A percentile compares a stretch with the other conserved stretches of the same genome.
These are phyloP conservation scores for Nothophaeocryptopus gaeumannii DNA, from an alignment of 2,329 filamentous ascomycete genomes.

Conservation along the genomic window DNA sequence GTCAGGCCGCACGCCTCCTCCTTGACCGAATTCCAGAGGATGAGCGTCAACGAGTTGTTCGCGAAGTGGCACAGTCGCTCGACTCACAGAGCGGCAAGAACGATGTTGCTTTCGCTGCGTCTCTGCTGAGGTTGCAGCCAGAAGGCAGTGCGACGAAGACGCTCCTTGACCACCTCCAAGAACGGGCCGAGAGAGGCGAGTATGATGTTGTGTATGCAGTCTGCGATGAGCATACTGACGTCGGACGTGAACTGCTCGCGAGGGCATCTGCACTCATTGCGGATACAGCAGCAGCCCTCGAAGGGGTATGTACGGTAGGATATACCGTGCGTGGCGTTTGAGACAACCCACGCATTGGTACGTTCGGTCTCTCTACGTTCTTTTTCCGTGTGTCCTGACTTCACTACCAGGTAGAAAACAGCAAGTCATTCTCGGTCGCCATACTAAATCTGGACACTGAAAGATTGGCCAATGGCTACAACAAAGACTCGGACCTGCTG, in stretches of 20 bases:
- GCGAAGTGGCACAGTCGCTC: conserved; percentile 19
- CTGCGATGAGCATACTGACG: conserved; percentile 16
- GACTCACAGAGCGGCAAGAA: conserved; percentile 13
- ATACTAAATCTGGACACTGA: too few relatives aligned
- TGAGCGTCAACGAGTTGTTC: conserved; percentile 20
- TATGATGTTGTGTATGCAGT: conserved; percentile 15
- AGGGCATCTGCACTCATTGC: background rate
- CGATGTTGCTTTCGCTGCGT: conserved; percentile 23
- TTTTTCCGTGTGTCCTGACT: too few relatives aligned
- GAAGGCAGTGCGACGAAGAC: conserved; percentile 8
- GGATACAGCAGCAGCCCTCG: background rate
- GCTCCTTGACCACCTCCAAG: conserved; percentile 16
- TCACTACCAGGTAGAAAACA: too few relatives aligned
- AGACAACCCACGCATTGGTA: too few relatives aligned
- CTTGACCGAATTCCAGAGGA: conserved; percentile 22
- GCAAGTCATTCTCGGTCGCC: too few relatives aligned
- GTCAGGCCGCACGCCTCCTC: conserved; percentile 22
- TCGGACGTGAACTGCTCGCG: conserved; percentile 16
- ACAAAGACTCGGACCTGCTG: too few relatives aligned
- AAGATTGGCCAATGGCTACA: too few relatives aligned
- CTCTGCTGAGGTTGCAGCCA: conserved; percentile 16
- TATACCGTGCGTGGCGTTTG: too few relatives aligned
- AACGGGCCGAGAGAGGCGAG: conserved; percentile 17
- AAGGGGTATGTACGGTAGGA: conserved; percentile 1
- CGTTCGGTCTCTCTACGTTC: background rate